Evolutionary conservation across 1,139 yeast species (phyloP), one percentile per base, ranked within the genome.

Genomic region (Pneumocystis canis): DNA sequence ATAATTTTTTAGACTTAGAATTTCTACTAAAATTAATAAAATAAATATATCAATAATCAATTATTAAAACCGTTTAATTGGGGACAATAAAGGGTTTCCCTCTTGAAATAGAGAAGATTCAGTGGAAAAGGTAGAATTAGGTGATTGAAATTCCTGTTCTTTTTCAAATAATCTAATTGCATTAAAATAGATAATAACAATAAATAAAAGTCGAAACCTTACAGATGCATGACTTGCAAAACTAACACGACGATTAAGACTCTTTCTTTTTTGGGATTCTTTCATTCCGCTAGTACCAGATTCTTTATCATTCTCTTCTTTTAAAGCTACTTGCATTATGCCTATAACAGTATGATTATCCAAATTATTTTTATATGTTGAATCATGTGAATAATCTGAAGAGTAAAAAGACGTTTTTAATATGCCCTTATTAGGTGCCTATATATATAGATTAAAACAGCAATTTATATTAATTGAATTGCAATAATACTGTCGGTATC

Each of bases 221-320:
- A 68, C 69, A 60, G 69, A 40, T 61, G 62, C 41, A 66, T 67
- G 53, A 61, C 68, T 59, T 1, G 70, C 70, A 60, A 68, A 68
- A 41, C 70, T 68, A 35, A 68, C 70, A 16, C 70, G 70, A 53
- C 70, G 58, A 58, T 65, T 67, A 58, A 67, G 37, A 16, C 63
- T 58, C 30, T 63, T 63, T 35, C 65, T 62, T 31, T 62, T 25
- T 58, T 61, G 40, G 18, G 31, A 30, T 14, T 20, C 30, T 11
- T 62, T 41, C 2, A 28, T 18, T 39, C 39, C 31, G 31, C 53
- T 5, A 62, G 25, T 56, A 54, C 58, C 31, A 58, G 59, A 20
- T 14, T 59, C 37, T 3, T 60, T 30, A 18, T 60, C 60, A 35
- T 35, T 35, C 28, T 66, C 68, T 16, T 63, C 62, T 54, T 61